phyloP scores from a whole-genome alignment of 2,329 filamentous ascomycete species.

The Talaromyces sp. region DNA sequence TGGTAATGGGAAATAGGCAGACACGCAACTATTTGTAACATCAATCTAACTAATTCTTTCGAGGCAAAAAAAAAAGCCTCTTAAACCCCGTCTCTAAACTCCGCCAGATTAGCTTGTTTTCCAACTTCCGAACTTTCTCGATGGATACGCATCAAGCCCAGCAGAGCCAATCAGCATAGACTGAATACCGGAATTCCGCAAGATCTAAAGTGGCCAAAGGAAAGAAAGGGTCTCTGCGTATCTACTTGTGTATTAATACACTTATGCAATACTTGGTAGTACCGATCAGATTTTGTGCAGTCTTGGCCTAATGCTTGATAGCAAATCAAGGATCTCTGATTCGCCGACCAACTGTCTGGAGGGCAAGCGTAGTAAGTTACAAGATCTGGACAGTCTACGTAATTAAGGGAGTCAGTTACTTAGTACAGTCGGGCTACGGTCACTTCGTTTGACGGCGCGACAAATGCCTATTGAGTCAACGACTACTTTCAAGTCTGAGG shows the following conservation, averaged over 20 bases:
- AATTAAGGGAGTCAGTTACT: no score
- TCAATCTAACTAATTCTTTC: not conserved
- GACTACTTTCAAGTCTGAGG: not conserved
- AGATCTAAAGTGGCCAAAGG: not conserved
- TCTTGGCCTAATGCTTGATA: not conserved
- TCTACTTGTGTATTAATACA: not conserved
- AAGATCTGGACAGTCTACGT: not conserved
- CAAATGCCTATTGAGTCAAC: not conserved
- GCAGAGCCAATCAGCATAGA: not conserved
- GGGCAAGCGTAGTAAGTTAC: not conserved
- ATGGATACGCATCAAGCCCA: not conserved
- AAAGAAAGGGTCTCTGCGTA: not conserved
- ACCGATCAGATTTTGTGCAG: not conserved
- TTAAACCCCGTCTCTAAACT: slow-evolving; percentile 2
- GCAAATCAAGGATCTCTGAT: not conserved
- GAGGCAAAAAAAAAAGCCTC: not conserved
- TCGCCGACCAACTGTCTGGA: not conserved
- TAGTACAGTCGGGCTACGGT: not conserved
- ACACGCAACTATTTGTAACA: not conserved
- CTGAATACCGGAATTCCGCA: not conserved
- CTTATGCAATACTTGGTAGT: not conserved
- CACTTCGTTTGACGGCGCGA: not conserved
- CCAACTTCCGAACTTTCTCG: not conserved
- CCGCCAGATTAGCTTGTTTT: not conserved
- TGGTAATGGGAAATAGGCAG: no score